These are phyloP conservation scores for Sporobolus alterniflorus DNA, from an alignment of 202 grass and related monocot species.

Conservation along the genomic window DNA sequence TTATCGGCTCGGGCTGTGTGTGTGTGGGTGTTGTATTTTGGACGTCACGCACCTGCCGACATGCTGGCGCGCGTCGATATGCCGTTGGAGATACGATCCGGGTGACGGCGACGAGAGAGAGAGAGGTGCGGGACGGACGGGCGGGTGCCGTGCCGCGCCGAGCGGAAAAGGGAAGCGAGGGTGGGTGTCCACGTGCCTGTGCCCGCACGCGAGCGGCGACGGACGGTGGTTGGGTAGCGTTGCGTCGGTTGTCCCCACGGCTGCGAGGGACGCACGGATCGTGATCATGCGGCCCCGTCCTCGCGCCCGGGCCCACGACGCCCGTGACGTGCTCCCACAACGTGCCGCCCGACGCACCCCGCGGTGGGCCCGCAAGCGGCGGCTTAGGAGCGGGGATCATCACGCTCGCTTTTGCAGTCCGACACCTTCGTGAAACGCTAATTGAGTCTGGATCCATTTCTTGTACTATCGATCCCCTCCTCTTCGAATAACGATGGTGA, in stretches of 20 bases:
- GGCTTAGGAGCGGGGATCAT: constrained; percentile 62
- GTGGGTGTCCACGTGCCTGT: background rate
- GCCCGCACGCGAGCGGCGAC: constrained; percentile 50
- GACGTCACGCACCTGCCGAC: constrained; percentile 20
- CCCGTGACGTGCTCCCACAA: constrained; percentile 65
- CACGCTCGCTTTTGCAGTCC: constrained; percentile 17
- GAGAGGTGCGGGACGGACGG: background rate
- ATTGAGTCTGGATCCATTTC: background rate
- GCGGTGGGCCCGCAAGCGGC: constrained; percentile 16
- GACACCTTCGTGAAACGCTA: fast-evolving
- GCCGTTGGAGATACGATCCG: constrained; percentile 29
- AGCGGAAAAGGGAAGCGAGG: too few species aligned
- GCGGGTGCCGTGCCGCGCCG: too few species aligned
- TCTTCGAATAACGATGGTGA: too few species aligned
- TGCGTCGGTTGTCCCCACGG: background rate
- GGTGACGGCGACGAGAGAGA: constrained; percentile 8
- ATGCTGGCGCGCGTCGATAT: constrained; percentile 23
- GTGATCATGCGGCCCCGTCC: constrained; percentile 26
- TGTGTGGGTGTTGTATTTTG: background rate
- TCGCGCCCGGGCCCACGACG: constrained; percentile 5
- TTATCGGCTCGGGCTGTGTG: constrained; percentile 1
- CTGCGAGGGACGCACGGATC: constrained; percentile 50
- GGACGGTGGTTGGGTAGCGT: background rate
- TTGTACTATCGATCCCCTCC: too few species aligned
- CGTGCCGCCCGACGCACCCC: constrained; percentile 42